Base-by-base conservation (phyloP, 768 basidiomycete genomes). In the Podaxis sp. region DNA sequence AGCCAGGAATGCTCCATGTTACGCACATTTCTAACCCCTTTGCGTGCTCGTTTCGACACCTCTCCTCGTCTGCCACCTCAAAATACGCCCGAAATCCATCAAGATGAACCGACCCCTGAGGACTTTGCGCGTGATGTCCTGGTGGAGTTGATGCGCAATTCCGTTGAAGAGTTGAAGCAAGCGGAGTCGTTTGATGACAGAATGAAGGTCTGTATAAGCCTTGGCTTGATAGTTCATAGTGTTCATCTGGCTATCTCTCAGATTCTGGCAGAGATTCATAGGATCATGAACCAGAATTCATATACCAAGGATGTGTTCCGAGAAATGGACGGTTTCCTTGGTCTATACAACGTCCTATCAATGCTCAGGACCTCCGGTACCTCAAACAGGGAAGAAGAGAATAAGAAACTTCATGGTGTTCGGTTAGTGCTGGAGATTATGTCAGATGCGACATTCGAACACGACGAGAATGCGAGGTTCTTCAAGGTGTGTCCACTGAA, bases 261-360 rank as follows among this genome's bases (percentile, higher is more conserved):
- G 90, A 81, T 86, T 40, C 71, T 92, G 61, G 75, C 77, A 20
- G 89, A 91, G 69, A 86, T 94, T 44, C 84, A 86, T 58, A 78
- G 85, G 15, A 84, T 89, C 24, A 80, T 93, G 79, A 77, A 80
- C 15, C 85, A 91, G 71, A 87, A 90, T 67, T 70, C 78, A 2
- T 76, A 72, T 48, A 89, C 89, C 11, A 90, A 88, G 71, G 87
- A 88, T 60, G 86, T 88, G 20, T 94, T 95, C 72, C 81, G 93
- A 4, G 90, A 93, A 68, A 77, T 89, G 68, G 93, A 94, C 64
- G 93, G 93, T 0, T 93, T 93, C 70, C 77, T 93, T 20, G 82
- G 86, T 10, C 76, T 93, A 36, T 86, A 93, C 75, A 90, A 85
- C 67, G 80, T 89, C 33, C 77, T 95, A 3, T 89, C 90, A 0